Conservation (phyloP, 352 stramenopile species). For the Pythium biforme region DNA sequence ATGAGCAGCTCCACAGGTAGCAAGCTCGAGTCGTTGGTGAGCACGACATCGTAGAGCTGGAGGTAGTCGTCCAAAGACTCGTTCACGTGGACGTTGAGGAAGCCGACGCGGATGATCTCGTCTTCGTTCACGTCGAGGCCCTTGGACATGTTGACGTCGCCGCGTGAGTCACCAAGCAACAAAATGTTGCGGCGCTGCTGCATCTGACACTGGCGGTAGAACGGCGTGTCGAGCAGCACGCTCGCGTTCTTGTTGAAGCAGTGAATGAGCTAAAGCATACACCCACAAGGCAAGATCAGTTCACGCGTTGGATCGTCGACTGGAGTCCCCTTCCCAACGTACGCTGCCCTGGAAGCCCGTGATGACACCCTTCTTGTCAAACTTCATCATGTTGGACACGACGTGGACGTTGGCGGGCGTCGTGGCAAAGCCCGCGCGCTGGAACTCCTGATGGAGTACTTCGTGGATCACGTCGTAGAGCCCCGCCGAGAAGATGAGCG, state of each 20-base stretch:
- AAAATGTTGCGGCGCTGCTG: constrained; percentile 64
- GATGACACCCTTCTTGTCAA: constrained; percentile 41
- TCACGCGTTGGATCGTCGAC: no score
- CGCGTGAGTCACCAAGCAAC: constrained; percentile 63
- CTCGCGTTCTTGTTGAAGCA: constrained; percentile 77
- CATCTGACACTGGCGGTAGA: constrained; percentile 47
- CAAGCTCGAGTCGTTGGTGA: constrained; percentile 65
- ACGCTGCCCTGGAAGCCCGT: constrained; percentile 55
- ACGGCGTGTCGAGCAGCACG: constrained; percentile 61
- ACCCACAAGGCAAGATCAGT: constrained; percentile 2
- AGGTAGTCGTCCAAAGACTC: constrained; percentile 68
- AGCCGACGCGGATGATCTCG: constrained; percentile 65
- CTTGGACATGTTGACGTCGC: constrained; percentile 56
- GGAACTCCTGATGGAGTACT: constrained; percentile 50
- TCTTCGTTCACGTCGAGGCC: constrained; percentile 44
- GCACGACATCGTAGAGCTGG: constrained; percentile 58
- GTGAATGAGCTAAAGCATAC: constrained; percentile 47
- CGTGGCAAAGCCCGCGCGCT: constrained; percentile 14
- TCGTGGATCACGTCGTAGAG: constrained; percentile 77
- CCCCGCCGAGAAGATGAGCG: constrained; percentile 70
- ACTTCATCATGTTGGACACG: constrained; percentile 78
- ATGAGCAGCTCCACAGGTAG: constrained; percentile 45
- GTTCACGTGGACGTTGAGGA: constrained; percentile 69
- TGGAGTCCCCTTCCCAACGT: background rate
- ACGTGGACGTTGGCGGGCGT: constrained; percentile 61